Evolutionary conservation across 2,329 filamentous ascomycete species (phyloP).

Genomic region (Grosmannia huntii): DNA sequence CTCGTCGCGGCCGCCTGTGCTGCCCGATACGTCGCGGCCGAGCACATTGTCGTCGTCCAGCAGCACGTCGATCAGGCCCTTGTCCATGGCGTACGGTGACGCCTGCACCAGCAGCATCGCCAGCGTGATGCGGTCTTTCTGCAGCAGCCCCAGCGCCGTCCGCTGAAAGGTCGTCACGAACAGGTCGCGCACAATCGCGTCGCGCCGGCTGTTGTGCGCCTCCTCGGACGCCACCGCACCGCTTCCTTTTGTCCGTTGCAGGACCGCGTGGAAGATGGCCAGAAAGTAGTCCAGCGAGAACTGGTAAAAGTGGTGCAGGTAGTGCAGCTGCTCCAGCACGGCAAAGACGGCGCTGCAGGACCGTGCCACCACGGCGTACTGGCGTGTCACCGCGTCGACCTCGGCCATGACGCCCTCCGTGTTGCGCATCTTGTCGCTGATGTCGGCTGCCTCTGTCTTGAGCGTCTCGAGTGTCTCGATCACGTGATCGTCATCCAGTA

Average conservation of each 20-base stretch:
- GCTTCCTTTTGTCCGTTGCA: slow-evolving; percentile 32
- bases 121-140: slow-evolving; percentile 87
- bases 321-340: slow-evolving; percentile 90
- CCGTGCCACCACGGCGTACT: slow-evolving; percentile 85
- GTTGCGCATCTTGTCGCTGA: slow-evolving; percentile 89
- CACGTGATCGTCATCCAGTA: slow-evolving; percentile 94
- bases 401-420: slow-evolving; percentile 98
- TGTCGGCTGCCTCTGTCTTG: slow-evolving; percentile 94
- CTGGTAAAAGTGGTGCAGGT: slow-evolving; percentile 98
- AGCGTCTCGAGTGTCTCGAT: slow-evolving; percentile 95
- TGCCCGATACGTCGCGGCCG: slow-evolving; percentile 59
- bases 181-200: slow-evolving; percentile 81
- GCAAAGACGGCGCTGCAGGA: slow-evolving; percentile 97
- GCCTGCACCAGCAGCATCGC: slow-evolving; percentile 93
- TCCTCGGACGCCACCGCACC: no score
- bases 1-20: slow-evolving; percentile 41
- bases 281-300: slow-evolving; percentile 98
- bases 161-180: slow-evolving; percentile 87
- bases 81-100: slow-evolving; percentile 93
- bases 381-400: slow-evolving; percentile 86
- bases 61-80: slow-evolving; percentile 72
- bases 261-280: slow-evolving; percentile 89
- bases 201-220: slow-evolving; percentile 59
- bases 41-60: slow-evolving; percentile 59
- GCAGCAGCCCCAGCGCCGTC: slow-evolving; percentile 82